These are phyloP conservation scores for Colletotrichum nymphaeae DNA, from an alignment of 2,329 filamentous ascomycete genomes.

Conservation along the genomic window DNA sequence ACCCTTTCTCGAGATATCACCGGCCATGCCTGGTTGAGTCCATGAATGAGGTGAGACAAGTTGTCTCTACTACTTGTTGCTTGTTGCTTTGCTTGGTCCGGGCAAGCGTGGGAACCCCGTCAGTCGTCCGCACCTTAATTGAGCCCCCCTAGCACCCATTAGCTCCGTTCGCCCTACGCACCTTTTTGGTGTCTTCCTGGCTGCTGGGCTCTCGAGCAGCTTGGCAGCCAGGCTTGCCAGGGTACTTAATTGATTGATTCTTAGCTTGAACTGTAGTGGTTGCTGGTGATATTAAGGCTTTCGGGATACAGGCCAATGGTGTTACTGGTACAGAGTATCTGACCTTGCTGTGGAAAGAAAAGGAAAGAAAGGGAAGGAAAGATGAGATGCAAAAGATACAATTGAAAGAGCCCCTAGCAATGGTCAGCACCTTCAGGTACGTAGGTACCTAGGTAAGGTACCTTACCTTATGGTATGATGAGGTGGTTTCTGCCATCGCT, in stretches of 20 bases:
- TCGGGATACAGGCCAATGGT: neutral
- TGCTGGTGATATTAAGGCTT: neutral
- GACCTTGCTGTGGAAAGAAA: neutral
- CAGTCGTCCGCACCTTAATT: constrained; percentile 28
- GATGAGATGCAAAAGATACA: neutral
- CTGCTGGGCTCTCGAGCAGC: neutral
- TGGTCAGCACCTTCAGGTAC: neutral
- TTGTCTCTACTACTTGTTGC: constrained; percentile 8
- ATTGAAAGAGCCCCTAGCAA: neutral
- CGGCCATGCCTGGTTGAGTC: constrained; percentile 9
- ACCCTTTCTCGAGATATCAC: constrained; percentile 2
- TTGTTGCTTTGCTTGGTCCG: constrained; percentile 23
- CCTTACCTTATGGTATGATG: neutral
- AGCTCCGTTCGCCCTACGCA: constrained; percentile 10
- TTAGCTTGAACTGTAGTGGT: neutral
- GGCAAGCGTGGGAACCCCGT: constrained; percentile 28
- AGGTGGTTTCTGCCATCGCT: constrained; percentile 6
- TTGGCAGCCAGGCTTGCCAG: neutral
- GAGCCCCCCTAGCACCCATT: constrained; percentile 22
- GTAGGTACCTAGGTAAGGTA: no score
- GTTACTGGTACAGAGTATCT: neutral
- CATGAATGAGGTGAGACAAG: constrained; percentile 28
- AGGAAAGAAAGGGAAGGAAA: neutral
- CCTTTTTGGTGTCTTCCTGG: neutral
- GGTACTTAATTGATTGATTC: neutral